Conservation (phyloP, 116 monocot genomes). For the Cymodocea nodosa region DNA sequence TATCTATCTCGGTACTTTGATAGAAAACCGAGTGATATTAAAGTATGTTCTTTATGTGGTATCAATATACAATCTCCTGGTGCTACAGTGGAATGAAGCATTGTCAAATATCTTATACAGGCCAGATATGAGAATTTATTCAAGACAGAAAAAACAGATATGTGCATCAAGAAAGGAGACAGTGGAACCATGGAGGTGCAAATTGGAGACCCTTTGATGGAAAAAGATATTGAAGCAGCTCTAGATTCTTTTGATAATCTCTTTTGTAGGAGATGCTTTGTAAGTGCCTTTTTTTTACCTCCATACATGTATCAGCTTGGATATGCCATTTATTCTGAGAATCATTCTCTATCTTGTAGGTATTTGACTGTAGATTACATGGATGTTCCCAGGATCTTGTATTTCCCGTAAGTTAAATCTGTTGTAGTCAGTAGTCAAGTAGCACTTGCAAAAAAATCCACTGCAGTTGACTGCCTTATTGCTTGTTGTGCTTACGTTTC, state of each 20-base stretch:
- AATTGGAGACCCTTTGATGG: constrained; percentile 39
- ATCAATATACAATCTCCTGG: constrained; percentile 3
- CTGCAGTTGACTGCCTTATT: background rate
- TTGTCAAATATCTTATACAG: constrained; percentile 59
- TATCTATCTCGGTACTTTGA: constrained; percentile 11
- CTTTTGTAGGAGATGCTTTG: constrained; percentile 84
- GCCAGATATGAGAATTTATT: constrained; percentile 59
- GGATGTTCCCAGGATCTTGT: constrained; percentile 98
- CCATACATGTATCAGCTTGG: background rate
- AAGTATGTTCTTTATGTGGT: constrained; percentile 4
- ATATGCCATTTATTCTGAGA: background rate
- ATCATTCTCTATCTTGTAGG: constrained; percentile 22
- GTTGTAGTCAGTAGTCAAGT: background rate
- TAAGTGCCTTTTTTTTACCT: constrained; percentile 12
- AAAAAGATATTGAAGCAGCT: constrained; percentile 93
- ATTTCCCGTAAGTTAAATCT: constrained; percentile 69
- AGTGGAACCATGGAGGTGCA: constrained; percentile 16
- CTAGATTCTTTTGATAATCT: constrained; percentile 98
- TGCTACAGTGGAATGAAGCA: background rate
- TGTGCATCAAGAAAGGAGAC: constrained; percentile 28
- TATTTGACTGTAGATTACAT: constrained; percentile 96
- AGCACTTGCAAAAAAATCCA: background rate
- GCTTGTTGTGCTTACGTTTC: background rate
- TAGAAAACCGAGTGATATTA: constrained; percentile 12
- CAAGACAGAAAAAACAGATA: constrained; percentile 25